Evolutionary conservation across 2,329 filamentous ascomycete genomes (phyloP).

Genomic region (Diplodia mutila): DNA sequence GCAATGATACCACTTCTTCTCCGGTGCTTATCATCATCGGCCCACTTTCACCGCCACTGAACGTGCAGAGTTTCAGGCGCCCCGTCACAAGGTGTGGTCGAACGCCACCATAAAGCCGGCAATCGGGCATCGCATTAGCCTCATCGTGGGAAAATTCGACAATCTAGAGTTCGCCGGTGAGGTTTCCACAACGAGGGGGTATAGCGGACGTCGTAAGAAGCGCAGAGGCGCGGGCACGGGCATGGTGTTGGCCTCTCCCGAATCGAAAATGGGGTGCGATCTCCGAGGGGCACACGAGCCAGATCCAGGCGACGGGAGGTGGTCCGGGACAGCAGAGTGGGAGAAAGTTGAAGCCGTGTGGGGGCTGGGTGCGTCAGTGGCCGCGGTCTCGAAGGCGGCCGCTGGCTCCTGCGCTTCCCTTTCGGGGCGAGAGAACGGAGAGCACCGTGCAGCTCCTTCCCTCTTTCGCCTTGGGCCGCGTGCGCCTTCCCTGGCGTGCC

Average conservation of each 20-base stretch:
- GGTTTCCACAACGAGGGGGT: neutral
- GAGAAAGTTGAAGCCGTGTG: neutral
- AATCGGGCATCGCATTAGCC: neutral
- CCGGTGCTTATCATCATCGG: neutral
- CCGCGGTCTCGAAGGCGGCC: neutral
- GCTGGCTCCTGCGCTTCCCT: neutral
- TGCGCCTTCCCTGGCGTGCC: neutral
- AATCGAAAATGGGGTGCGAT: neutral
- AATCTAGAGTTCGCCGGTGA: neutral
- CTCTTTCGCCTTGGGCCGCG: neutral
- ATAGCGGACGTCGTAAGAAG: neutral
- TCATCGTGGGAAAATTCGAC: neutral
- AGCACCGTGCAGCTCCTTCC: neutral
- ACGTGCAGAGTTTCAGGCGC: neutral
- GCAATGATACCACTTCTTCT: conserved; percentile 3
- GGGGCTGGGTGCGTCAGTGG: neutral
- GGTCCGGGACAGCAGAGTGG: neutral
- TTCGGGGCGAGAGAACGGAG: neutral
- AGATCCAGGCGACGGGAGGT: neutral
- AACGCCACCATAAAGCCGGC: neutral
- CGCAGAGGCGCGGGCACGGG: neutral
- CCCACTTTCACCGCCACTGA: neutral
- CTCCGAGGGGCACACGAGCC: conserved; percentile 2
- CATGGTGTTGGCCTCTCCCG: neutral
- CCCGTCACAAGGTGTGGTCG: neutral